phyloP scores from a whole-genome alignment of 306 rosid genomes.

The Lupinus albus region DNA sequence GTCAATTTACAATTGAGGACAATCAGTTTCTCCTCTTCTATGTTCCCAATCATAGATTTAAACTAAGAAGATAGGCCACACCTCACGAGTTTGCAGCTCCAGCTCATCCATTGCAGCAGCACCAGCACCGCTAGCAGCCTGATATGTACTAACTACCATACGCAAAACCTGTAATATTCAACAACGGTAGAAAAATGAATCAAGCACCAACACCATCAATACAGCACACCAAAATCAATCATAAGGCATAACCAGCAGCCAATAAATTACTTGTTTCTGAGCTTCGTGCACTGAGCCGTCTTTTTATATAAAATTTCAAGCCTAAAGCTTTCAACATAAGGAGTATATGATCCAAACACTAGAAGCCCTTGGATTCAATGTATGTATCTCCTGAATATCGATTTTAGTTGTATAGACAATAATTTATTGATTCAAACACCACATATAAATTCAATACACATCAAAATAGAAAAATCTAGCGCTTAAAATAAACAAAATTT shows the following conservation, averaged over 20 bases:
- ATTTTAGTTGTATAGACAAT: no score
- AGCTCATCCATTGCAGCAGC: slow-evolving; percentile 99
- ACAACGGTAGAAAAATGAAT: not conserved
- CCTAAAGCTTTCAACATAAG: no score
- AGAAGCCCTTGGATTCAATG: no score
- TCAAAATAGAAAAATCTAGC: not conserved
- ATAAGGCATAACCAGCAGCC: not conserved
- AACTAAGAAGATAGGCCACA: slow-evolving; percentile 37
- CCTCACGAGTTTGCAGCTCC: slow-evolving; percentile 93
- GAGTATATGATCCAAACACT: no score
- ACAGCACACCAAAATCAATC: not conserved
- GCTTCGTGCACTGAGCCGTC: no score
- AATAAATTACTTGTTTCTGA: not conserved
- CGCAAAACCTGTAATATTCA: slow-evolving; percentile 71
- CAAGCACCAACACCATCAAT: slow-evolving; percentile 17
- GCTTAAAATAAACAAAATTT: not conserved
- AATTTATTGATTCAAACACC: not conserved
- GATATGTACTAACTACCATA: slow-evolving; percentile 97
- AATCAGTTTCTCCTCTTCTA: not conserved
- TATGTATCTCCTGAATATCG: no score
- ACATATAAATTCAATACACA: not conserved
- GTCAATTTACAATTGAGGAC: slow-evolving; percentile 19
- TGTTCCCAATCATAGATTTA: not conserved
- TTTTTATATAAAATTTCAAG: no score
- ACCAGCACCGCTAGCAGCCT: slow-evolving; percentile 99